Evolutionary conservation across 2,329 filamentous ascomycete species (phyloP).

Genomic region (Fusarium graminum): DNA sequence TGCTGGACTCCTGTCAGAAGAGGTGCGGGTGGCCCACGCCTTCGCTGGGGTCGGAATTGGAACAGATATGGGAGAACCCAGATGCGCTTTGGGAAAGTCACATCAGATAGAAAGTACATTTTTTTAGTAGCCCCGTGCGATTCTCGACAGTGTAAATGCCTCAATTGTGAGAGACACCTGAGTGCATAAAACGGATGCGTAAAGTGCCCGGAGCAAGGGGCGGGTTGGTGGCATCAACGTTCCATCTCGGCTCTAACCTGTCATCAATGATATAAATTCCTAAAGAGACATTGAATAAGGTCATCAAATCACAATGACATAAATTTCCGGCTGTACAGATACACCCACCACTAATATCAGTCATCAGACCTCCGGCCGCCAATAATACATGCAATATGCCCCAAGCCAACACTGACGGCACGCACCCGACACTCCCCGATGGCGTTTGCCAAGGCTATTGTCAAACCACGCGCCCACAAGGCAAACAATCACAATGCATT

Average conservation of each 20-base stretch:
- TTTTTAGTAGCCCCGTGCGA: too few relatives aligned
- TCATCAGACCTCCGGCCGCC: background rate
- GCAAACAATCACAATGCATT: background rate
- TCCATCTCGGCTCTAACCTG: background rate
- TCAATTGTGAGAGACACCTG: background rate
- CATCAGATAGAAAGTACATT: background rate
- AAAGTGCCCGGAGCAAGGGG: too few relatives aligned
- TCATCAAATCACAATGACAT: background rate
- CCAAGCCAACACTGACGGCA: background rate
- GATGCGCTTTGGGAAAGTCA: constrained; percentile 13
- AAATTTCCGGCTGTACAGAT: background rate
- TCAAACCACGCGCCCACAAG: background rate
- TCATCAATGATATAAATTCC: background rate
- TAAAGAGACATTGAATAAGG: too few relatives aligned
- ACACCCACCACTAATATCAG: background rate
- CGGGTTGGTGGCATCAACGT: background rate
- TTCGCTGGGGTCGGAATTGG: constrained; percentile 36
- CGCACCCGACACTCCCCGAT: constrained; percentile 38
- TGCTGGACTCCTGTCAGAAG: constrained; percentile 40
- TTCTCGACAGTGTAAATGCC: background rate
- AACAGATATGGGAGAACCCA: constrained; percentile 39
- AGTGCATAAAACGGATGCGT: background rate
- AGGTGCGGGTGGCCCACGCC: constrained; percentile 46
- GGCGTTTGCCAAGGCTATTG: background rate
- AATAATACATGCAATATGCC: background rate